Conservation (phyloP, 1,284 basidiomycete species). For the Microbotryomycetes sp. region DNA sequence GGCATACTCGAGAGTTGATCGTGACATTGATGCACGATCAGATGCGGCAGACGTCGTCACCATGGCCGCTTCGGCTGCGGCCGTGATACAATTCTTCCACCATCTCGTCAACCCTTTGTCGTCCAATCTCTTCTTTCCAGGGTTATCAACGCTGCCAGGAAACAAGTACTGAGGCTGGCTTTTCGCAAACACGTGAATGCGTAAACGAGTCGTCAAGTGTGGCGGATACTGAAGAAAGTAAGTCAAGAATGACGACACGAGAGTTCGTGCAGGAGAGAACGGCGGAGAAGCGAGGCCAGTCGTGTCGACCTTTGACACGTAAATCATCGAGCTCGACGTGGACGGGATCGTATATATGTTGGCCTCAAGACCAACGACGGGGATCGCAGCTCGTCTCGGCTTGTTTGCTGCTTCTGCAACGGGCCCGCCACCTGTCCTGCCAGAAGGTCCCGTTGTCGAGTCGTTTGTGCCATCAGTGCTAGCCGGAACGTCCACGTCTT, state of each 20-base stretch:
- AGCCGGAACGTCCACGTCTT: constrained; percentile 48
- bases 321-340: constrained; percentile 66
- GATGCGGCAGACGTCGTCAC: not conserved
- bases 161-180: constrained; percentile 90
- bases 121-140: constrained; percentile 64
- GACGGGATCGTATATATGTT: constrained; percentile 66
- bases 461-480: constrained; percentile 1
- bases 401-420: constrained; percentile 20
- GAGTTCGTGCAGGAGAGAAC: constrained; percentile 51
- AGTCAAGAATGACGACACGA: constrained; percentile 60
- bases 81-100: constrained; percentile 74
- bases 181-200: constrained; percentile 85
- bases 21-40: not conserved
- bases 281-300: constrained; percentile 56
- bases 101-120: constrained; percentile 79
- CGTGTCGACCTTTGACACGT: constrained; percentile 89
- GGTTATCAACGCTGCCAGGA: constrained; percentile 72
- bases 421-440: constrained; percentile 45
- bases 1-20: not conserved
- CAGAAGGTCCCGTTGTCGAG: not conserved
- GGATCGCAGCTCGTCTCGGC: constrained; percentile 45
- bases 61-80: constrained; percentile 43
- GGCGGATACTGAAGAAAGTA: constrained; percentile 59
- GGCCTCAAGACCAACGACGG: constrained; percentile 70
- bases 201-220: constrained; percentile 58